Evolutionary conservation across 805 yeast genomes (phyloP).

Genomic region (Starmerella apis): DNA sequence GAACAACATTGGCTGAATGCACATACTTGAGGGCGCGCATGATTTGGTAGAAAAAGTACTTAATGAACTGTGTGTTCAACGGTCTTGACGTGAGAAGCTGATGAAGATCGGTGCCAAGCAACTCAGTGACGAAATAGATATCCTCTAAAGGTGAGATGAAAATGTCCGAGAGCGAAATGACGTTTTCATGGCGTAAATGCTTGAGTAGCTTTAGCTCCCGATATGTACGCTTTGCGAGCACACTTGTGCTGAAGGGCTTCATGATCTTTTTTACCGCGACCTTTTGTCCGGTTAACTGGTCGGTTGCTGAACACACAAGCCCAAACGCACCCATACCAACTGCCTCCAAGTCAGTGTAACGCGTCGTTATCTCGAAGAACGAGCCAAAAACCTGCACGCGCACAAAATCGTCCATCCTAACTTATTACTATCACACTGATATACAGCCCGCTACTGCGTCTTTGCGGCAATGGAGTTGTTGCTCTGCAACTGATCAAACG

Average conservation of each 20-base stretch:
- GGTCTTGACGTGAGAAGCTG: constrained; percentile 86
- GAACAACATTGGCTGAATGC: constrained; percentile 86
- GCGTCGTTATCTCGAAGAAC: constrained; percentile 27
- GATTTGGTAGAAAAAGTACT: constrained; percentile 91
- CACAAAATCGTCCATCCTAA: constrained; percentile 26
- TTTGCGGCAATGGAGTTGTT: background rate
- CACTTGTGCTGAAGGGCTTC: constrained; percentile 94
- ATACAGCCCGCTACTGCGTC: background rate
- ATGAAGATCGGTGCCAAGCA: constrained; percentile 94
- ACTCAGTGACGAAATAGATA: constrained; percentile 87
- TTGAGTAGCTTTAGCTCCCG: constrained; percentile 88
- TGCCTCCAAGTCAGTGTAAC: constrained; percentile 81
- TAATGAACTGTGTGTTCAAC: constrained; percentile 89
- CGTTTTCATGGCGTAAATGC: constrained; percentile 87
- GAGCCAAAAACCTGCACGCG: constrained; percentile 27
- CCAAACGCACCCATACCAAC: constrained; percentile 99
- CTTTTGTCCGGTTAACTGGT: constrained; percentile 76
- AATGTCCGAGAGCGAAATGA: constrained; percentile 85
- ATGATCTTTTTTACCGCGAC: constrained; percentile 96
- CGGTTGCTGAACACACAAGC: constrained; percentile 90
- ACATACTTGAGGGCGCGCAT: constrained; percentile 77
- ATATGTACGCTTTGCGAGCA: constrained; percentile 90
- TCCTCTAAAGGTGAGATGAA: constrained; percentile 92
- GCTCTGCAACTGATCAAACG: too few species aligned
- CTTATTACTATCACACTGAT: background rate